Evolutionary conservation across 1,284 basidiomycete species (phyloP).

Genomic region (Malassezia yamatoensis): DNA sequence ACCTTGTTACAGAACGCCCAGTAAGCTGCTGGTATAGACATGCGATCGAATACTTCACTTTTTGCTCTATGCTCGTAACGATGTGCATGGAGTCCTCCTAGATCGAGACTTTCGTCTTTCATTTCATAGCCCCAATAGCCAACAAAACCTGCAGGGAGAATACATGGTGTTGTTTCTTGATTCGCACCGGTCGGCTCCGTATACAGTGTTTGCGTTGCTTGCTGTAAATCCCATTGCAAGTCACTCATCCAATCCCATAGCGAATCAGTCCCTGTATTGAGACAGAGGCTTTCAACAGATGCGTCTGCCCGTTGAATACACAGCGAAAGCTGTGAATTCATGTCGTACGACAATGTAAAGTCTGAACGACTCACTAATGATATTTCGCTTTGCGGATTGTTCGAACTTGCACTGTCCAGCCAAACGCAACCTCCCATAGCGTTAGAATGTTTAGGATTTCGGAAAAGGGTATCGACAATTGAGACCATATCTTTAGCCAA

Average conservation of each 20-base stretch:
- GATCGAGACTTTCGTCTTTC: constrained; percentile 51
- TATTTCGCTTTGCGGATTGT: constrained; percentile 20
- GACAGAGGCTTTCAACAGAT: not conserved
- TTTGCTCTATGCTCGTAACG: not conserved
- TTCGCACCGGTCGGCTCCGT: not conserved
- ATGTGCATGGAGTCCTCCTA: constrained; percentile 13
- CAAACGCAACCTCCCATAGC: constrained; percentile 11
- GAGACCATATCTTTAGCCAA: not conserved
- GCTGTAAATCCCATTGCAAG: constrained; percentile 4
- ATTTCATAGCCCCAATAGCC: constrained; percentile 56
- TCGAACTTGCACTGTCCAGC: constrained; percentile 21
- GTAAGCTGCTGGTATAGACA: constrained; percentile 44
- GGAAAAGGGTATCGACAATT: constrained; percentile 6
- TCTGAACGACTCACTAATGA: constrained; percentile 40
- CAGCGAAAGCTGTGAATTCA: not conserved
- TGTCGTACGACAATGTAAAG: constrained; percentile 33
- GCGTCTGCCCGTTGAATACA: not conserved
- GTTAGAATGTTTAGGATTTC: not conserved
- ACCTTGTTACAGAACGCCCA: constrained; percentile 49
- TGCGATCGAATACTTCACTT: not conserved
- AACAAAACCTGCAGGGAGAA: constrained; percentile 51
- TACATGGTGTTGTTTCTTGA: not conserved
- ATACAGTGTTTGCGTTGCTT: not conserved
- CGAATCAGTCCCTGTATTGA: not conserved
- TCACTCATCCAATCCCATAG: constrained; percentile 15